These are phyloP conservation scores for Globisporangium abappressorium DNA, from an alignment of 352 stramenopile species.

Conservation along the genomic window DNA sequence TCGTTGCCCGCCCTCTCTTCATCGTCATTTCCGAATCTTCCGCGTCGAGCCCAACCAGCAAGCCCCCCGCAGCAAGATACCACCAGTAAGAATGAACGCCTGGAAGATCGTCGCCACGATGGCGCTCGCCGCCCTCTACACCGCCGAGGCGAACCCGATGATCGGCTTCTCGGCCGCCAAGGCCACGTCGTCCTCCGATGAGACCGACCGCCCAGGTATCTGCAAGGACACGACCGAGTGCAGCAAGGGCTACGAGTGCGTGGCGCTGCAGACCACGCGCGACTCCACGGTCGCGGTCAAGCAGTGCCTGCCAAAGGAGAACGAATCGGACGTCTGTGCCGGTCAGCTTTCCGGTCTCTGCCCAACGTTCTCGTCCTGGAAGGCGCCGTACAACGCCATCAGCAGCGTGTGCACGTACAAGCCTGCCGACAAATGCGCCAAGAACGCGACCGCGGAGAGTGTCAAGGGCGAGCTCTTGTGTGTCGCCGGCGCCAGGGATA, in stretches of 20 bases:
- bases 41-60: constrained; percentile 6
- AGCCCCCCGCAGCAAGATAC: neutral
- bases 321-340: constrained; percentile 58
- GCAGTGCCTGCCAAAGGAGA: constrained; percentile 66
- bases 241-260: constrained; percentile 55
- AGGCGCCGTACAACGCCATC: constrained; percentile 65
- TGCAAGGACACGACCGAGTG: constrained; percentile 65
- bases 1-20: neutral
- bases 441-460: constrained; percentile 32
- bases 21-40: constrained; percentile 20
- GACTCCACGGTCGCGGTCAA: constrained; percentile 56
- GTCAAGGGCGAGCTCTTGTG: constrained; percentile 57
- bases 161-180: constrained; percentile 16
- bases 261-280: constrained; percentile 68
- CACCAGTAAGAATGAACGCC: constrained; percentile 26
- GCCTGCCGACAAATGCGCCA: constrained; percentile 58
- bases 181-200: constrained; percentile 9
- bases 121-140: constrained; percentile 33
- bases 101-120: constrained; percentile 35
- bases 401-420: constrained; percentile 79
- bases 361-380: constrained; percentile 68
- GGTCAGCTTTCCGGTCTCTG: constrained; percentile 63
- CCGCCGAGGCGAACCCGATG: constrained; percentile 14
- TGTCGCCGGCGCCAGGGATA: constrained; percentile 42
- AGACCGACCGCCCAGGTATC: constrained; percentile 33